These are phyloP conservation scores for Didymella glomerata DNA, from an alignment of 2,329 filamentous ascomycete species.

Conservation along the genomic window DNA sequence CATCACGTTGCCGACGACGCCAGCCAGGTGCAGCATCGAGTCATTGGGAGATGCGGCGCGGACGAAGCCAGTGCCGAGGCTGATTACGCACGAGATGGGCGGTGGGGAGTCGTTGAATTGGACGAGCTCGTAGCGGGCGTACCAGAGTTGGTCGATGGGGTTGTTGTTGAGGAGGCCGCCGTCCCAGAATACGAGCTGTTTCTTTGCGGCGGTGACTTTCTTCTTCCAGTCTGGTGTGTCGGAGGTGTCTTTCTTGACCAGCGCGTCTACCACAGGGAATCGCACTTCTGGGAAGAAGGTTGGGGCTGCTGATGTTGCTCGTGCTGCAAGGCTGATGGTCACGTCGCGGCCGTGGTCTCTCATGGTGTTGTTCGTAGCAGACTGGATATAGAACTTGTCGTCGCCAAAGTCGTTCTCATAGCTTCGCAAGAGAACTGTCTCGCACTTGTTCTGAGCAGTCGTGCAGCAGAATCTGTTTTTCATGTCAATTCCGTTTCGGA, in stretches of 20 bases:
- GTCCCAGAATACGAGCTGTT: background rate
- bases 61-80: background rate
- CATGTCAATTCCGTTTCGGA: too few relatives aligned
- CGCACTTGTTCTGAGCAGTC: background rate
- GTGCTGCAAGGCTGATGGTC: background rate
- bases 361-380: background rate
- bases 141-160: background rate
- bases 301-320: background rate
- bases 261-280: too few relatives aligned
- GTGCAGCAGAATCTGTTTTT: background rate
- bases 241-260: too few relatives aligned
- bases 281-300: background rate
- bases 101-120: background rate
- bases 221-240: too few relatives aligned
- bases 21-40: background rate
- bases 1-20: background rate
- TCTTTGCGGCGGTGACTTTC: background rate
- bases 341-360: background rate
- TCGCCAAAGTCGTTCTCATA: background rate
- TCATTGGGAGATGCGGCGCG: background rate
- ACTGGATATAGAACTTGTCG: background rate
- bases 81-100: background rate
- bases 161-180: background rate
- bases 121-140: background rate
- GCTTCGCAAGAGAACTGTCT: background rate